Base-by-base conservation (phyloP, 257 asterid genomes). In the Primulina tabacum region DNA sequence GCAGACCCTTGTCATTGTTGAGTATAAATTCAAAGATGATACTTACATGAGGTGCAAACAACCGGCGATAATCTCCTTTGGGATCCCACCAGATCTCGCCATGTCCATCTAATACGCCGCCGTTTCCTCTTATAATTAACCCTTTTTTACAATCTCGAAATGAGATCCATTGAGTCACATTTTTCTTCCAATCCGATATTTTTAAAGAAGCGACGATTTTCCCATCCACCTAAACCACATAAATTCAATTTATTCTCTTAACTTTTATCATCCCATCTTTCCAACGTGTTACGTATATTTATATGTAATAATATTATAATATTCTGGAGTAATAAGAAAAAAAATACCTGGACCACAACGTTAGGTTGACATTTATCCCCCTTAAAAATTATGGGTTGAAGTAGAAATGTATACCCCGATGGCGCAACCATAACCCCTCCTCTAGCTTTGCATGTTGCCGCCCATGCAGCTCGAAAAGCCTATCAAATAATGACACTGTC, bases 51-150 rank as follows among this genome's bases (percentile, higher is more conserved):
- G 83, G 83, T 37, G 58, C 58, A 33, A 1, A 21, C 61, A 24
- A 65, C 8, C 0, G 8, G 2, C 3, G 5, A 28, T 11, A 0
- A 5, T 6, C 11, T 2, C 8, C 1, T 4, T 8, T 10, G 7
- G 14, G 18, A 60, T 47, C 50, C 82, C 80, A 79, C 83, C 83
- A 79, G 0, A 67, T 37, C 12, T 18, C 28, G 1, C 82, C 82
- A 2, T 5, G 26, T 14, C 82, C 82, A 32, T 74, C 82, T 30
- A 79, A 53, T 7, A 71, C 50, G 50, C 50, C 3, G 16, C 82
- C 82, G 1, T 47, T 26, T 4, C 82, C 82, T 38, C 0, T 56
- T 2, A 79, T 67, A 0, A 47, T 75, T 32, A 79, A 14, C n/a
- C 82, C 82, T 0, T 71, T 67, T 1, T 8, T 26, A 12, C 33